Conservation (phyloP, 768 basidiomycete species). For the Mycena vulgaris region DNA sequence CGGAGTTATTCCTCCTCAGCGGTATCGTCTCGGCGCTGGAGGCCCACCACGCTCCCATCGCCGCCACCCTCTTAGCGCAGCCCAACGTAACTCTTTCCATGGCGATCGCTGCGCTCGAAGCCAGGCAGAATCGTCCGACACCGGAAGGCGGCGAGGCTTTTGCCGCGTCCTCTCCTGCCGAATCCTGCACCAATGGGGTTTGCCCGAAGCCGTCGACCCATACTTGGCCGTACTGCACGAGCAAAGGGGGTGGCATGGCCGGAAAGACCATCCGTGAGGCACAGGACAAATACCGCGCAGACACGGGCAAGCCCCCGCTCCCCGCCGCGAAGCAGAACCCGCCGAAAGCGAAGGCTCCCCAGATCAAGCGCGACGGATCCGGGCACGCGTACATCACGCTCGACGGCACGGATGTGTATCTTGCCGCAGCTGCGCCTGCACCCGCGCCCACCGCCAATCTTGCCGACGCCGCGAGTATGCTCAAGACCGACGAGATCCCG, state of each 20-base stretch:
- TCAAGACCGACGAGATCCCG: neutral
- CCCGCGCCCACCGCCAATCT: neutral
- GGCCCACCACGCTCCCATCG: neutral
- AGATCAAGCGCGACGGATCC: too few relatives aligned
- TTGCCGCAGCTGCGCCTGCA: neutral
- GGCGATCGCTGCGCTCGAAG: neutral
- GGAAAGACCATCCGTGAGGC: neutral
- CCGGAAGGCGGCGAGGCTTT: neutral
- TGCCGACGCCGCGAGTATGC: neutral
- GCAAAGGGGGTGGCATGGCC: constrained; percentile 5
- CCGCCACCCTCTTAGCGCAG: neutral
- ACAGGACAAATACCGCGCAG: neutral
- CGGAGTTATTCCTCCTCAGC: too few relatives aligned
- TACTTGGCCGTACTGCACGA: constrained; percentile 13
- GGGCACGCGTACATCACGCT: neutral
- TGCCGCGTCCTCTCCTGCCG: neutral
- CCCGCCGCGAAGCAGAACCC: too few relatives aligned
- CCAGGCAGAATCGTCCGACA: neutral
- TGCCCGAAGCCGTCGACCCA: neutral
- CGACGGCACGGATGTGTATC: neutral
- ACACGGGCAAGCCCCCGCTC: neutral
- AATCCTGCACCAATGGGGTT: neutral
- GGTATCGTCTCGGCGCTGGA: neutral
- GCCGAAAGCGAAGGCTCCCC: too few relatives aligned
- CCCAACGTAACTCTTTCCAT: neutral